phyloP scores from a whole-genome alignment of 2,329 filamentous ascomycete genomes.

The Whalleya microplaca region DNA sequence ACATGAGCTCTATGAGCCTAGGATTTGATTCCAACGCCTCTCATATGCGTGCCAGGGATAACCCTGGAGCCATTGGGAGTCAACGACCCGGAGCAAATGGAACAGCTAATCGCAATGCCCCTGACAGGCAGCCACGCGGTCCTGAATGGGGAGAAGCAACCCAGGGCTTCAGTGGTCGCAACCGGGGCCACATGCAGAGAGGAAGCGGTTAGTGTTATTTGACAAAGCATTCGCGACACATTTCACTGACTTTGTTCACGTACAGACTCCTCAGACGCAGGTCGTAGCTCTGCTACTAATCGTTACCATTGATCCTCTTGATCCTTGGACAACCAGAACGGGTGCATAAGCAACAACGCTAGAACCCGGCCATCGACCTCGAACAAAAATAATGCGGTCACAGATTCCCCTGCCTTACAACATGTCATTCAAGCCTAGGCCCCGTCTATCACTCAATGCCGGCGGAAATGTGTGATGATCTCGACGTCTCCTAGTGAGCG shows the following conservation, averaged over 20 bases:
- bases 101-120: constrained; percentile 48
- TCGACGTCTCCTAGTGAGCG: constrained; percentile 1
- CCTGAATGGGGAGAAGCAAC: constrained; percentile 62
- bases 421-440: background rate
- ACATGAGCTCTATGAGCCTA: constrained; percentile 51
- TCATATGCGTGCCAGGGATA: constrained; percentile 48
- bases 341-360: background rate
- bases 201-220: constrained; percentile 57
- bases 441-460: constrained; percentile 1
- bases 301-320: constrained; percentile 35
- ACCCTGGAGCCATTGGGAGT: constrained; percentile 67
- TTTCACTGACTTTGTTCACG: constrained; percentile 18
- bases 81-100: constrained; percentile 60
- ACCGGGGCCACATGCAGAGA: constrained; percentile 63
- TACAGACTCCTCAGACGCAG: constrained; percentile 39
- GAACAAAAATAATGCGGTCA: background rate
- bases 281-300: constrained; percentile 36
- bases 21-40: constrained; percentile 51
- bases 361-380: background rate
- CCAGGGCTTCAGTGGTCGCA: constrained; percentile 56
- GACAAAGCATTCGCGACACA: background rate
- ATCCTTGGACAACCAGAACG: background rate
- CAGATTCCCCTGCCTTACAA: background rate
- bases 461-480: constrained; percentile 1
- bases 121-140: constrained; percentile 66